A percentile compares a stretch with the other conserved stretches of the same genome.
Evolutionary conservation across 2,329 filamentous ascomycete species (phyloP).

Genomic region (Aschersonia sp.): DNA sequence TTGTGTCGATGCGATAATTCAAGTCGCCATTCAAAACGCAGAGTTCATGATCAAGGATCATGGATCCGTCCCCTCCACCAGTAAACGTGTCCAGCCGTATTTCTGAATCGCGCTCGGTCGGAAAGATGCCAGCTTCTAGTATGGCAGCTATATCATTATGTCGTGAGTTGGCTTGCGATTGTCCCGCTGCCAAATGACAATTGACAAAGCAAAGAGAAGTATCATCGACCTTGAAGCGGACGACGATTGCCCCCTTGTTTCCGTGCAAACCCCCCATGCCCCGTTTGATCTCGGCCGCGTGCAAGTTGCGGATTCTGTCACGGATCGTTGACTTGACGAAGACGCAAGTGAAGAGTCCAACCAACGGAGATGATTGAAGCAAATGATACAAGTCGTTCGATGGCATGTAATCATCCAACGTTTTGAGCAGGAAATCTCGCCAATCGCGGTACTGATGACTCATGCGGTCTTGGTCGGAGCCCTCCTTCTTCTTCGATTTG

Average conservation of each 20-base stretch:
- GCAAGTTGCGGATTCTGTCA: conserved; percentile 61
- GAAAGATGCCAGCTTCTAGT: conserved; percentile 65
- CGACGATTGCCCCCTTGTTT: conserved; percentile 86
- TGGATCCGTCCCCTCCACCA: conserved; percentile 83
- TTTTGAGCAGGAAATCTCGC: conserved; percentile 75
- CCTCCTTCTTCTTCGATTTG: conserved; percentile 76
- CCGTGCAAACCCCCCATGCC: conserved; percentile 92
- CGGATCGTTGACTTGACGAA: conserved; percentile 77
- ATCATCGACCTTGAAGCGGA: conserved; percentile 89
- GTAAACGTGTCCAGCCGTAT: conserved; percentile 65
- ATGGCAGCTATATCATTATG: conserved; percentile 90
- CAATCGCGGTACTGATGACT: conserved; percentile 95
- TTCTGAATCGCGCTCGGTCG: conserved; percentile 50
- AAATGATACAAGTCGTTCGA: conserved; percentile 65
- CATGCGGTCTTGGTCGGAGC: conserved; percentile 77
- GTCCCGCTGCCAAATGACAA: conserved; percentile 89
- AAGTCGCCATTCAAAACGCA: conserved; percentile 91
- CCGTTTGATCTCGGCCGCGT: conserved; percentile 75
- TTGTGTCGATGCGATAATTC: conserved; percentile 96
- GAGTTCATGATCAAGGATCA: conserved; percentile 96
- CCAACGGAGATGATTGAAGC: conserved; percentile 72
- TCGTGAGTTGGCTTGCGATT: conserved; percentile 75
- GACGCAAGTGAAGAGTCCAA: conserved; percentile 89
- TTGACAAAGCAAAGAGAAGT: conserved; percentile 93
- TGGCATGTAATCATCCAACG: conserved; percentile 72